A percentile compares a stretch with the other conserved stretches of the same genome.
Evolutionary conservation across 441 rosid species (phyloP).

Genomic region (Lepidium campestre): DNA sequence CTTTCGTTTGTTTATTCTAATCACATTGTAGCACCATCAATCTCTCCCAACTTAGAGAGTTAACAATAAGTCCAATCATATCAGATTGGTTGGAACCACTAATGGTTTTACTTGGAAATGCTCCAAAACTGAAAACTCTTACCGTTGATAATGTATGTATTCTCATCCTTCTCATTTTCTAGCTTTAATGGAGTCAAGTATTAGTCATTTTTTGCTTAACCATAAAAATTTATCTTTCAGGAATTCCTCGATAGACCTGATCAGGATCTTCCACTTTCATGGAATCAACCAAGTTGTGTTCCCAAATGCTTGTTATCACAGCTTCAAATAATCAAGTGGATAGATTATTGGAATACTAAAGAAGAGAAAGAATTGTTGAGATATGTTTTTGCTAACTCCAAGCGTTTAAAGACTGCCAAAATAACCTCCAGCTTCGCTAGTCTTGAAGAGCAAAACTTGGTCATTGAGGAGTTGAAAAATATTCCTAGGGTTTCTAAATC

Average conservation of each 20-base stretch:
- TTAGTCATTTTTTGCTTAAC: too few species aligned
- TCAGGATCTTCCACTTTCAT: background rate
- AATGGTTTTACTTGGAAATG: background rate
- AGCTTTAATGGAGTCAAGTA: too few species aligned
- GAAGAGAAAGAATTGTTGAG: background rate
- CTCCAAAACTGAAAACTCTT: background rate
- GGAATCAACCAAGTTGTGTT: background rate
- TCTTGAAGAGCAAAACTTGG: background rate
- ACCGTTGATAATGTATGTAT: background rate
- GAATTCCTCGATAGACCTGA: too few species aligned
- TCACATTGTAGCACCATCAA: background rate
- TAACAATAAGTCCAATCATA: background rate
- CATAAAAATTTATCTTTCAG: too few species aligned
- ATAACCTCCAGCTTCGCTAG: background rate
- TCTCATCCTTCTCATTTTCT: too few species aligned
- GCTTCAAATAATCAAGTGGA: background rate
- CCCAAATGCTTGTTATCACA: background rate
- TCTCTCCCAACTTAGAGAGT: background rate
- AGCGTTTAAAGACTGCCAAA: background rate
- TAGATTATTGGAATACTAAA: background rate
- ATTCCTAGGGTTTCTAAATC: too few species aligned
- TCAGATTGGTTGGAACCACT: background rate
- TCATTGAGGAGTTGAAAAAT: too few species aligned
- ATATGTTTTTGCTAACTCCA: background rate
- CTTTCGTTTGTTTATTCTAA: background rate